phyloP scores from a whole-genome alignment of 495 filamentous ascomycete genomes.

The Penicillium roqueforti region DNA sequence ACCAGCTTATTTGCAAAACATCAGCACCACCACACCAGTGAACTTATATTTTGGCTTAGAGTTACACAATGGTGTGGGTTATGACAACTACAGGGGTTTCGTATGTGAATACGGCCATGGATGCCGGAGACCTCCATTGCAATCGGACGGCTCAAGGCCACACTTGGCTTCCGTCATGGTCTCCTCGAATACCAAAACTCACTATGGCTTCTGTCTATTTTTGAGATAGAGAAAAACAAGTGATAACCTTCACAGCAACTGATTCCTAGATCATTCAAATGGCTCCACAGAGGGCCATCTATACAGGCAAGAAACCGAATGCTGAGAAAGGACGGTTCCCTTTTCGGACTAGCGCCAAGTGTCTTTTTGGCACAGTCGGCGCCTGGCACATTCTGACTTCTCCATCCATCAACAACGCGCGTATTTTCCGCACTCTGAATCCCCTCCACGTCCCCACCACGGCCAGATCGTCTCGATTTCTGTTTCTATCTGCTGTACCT shows the following conservation, averaged over 20 bases:
- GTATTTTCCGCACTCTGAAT: constrained; percentile 33
- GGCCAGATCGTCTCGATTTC: constrained; percentile 19
- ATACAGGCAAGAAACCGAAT: neutral
- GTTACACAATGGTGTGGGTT: neutral
- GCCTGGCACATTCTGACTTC: constrained; percentile 45
- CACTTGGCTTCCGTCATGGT: neutral
- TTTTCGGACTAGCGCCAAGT: constrained; percentile 39
- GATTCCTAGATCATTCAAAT: neutral
- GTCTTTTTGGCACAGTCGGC: constrained; percentile 42
- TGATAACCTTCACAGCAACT: neutral
- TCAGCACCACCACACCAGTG: constrained; percentile 3
- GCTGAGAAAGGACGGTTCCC: constrained; percentile 14
- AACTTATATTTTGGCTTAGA: neutral
- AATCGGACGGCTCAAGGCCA: neutral
- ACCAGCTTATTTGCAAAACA: constrained; percentile 5
- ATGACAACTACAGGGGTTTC: neutral
- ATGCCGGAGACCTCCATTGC: neutral
- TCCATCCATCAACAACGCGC: constrained; percentile 51
- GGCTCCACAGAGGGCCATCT: neutral
- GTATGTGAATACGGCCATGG: neutral
- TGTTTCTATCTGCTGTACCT: constrained; percentile 22
- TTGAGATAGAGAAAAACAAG: neutral
- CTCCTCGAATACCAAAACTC: neutral
- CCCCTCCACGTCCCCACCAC: constrained; percentile 35
- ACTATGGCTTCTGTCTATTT: neutral